A percentile compares a stretch with the other conserved stretches of the same genome.
phyloP scores from a whole-genome alignment of 1,139 yeast genomes.

The Taphrina wiesneri region DNA sequence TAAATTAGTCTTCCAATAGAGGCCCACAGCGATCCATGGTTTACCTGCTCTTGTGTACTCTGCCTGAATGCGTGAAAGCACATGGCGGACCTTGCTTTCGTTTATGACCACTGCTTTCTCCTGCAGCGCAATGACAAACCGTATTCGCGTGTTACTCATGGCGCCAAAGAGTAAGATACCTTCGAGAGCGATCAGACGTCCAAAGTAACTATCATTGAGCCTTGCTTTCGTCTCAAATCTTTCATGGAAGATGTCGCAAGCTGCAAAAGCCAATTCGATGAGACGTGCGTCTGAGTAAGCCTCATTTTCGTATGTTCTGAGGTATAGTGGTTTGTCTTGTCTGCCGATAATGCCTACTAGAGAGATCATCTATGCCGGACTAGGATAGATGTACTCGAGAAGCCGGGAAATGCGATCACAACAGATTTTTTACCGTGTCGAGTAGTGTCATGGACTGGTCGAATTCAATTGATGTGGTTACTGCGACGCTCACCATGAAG shows the following conservation, averaged over 20 bases:
- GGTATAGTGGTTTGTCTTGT: constrained; percentile 29
- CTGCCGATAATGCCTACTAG: constrained; percentile 31
- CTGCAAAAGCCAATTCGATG: constrained; percentile 22
- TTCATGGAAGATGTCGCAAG: constrained; percentile 28
- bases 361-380: neutral
- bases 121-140: constrained; percentile 41
- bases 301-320: neutral
- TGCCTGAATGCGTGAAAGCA: constrained; percentile 7
- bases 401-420: too few relatives aligned
- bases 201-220: constrained; percentile 45
- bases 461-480: too few relatives aligned
- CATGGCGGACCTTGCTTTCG: constrained; percentile 9
- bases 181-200: constrained; percentile 48
- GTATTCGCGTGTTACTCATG: constrained; percentile 48
- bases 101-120: neutral
- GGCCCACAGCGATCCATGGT: too few relatives aligned
- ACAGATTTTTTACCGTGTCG: too few relatives aligned
- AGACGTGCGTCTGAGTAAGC: constrained; percentile 27
- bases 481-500: too few relatives aligned
- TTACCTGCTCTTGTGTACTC: constrained; percentile 24
- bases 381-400: neutral
- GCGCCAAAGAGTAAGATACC: constrained; percentile 51
- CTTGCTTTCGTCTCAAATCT: neutral
- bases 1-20: neutral
- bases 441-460: neutral